A percentile compares a stretch with the other conserved stretches of the same genome.
phyloP scores from a whole-genome alignment of 306 rosid species.

The Vigna angularis region DNA sequence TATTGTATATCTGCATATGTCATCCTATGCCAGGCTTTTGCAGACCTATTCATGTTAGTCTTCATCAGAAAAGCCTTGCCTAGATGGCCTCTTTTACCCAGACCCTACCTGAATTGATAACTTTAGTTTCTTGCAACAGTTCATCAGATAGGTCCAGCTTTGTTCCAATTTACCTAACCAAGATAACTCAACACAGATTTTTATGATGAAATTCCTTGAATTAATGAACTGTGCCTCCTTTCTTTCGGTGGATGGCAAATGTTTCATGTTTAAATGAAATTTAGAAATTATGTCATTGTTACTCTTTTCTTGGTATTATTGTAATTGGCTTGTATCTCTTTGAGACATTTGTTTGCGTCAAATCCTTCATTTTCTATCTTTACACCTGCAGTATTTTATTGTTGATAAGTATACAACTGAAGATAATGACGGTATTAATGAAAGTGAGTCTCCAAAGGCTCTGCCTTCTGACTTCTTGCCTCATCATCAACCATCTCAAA shows the following conservation, averaged over 20 bases:
- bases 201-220: conserved; percentile 30
- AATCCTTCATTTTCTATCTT: conserved; percentile 40
- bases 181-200: conserved; percentile 25
- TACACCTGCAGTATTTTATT: conserved; percentile 55
- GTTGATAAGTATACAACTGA: conserved; percentile 50
- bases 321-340: conserved; percentile 31
- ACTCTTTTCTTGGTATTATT: conserved; percentile 22
- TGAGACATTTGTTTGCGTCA: conserved; percentile 29
- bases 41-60: too few species aligned
- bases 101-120: conserved; percentile 15
- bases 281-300: conserved; percentile 8
- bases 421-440: conserved; percentile 52
- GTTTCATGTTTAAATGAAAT: conserved; percentile 38
- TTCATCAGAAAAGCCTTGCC: too few species aligned
- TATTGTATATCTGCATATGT: too few species aligned
- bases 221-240: conserved; percentile 26
- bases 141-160: conserved; percentile 16
- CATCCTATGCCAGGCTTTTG: too few species aligned
- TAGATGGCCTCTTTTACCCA: neutral
- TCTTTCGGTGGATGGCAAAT: conserved; percentile 24
- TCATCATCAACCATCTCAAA: conserved; percentile 64
- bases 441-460: conserved; percentile 61
- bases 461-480: conserved; percentile 56
- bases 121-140: conserved; percentile 23
- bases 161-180: conserved; percentile 15